Base-by-base conservation (phyloP, 768 basidiomycete species). In the Lactarius akahatsu region DNA sequence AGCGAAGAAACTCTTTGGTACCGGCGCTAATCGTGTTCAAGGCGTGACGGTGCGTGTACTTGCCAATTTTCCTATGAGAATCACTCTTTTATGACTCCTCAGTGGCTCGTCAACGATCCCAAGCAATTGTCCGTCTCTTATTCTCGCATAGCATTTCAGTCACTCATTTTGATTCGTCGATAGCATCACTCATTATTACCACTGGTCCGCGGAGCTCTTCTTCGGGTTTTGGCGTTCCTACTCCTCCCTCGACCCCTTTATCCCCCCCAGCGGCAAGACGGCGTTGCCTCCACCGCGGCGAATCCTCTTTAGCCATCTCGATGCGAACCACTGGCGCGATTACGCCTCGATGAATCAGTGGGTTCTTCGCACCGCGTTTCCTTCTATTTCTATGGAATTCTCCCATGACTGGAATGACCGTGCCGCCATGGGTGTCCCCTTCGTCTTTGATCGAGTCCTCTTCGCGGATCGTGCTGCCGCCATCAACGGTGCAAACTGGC, bases 191-290 rank as follows among this genome's bases (percentile, higher is more conserved):
- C 94, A 96, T 76, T 96, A 96, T 74, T 96, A 94, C 74, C 94
- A 98, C 73, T 95, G 91, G 86, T 86, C 90, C 38, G 94, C 95
- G 4, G 95, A 98, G 73, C 84, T 95, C 23, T 89, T 91, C 79
- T 92, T 93, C 69, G 95, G 95, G 47, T 85, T 96, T 71, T 96
- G 95, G 95, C 84, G 93, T 9, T 87, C 94, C 0, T 96, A 96
- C 75, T 66, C 92, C 40, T 87, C 91, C 2, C 79, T 96, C 13
- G 93, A 95, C 74, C 83, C 85, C 1, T 77, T 76, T 26, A 94
- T 96, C 60, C 76, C 86, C 2, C 70, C 83, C 0, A 77, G 81
- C 55, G 94, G 92, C 9, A 83, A 83, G 57, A 91, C 92, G 1
- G 76, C 80, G 6, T 86, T 97, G 40, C 90, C 92, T 1, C 80